These are phyloP conservation scores for Thelonectria blattea DNA, from an alignment of 2,329 filamentous ascomycete species.

Conservation along the genomic window DNA sequence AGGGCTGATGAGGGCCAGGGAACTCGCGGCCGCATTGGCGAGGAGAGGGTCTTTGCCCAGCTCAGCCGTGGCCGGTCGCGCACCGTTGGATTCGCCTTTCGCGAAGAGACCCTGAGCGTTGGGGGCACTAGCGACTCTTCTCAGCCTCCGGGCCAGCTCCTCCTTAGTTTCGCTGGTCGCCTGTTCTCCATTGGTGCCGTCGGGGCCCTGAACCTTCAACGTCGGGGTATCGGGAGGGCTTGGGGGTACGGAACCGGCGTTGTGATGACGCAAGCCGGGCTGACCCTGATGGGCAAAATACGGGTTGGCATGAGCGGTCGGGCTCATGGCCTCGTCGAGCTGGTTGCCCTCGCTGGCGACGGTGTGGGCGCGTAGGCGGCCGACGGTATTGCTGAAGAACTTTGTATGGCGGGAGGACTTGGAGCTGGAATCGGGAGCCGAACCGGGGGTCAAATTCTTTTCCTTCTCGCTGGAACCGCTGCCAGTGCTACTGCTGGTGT, in stretches of 20 bases:
- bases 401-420: conserved; percentile 83
- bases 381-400: conserved; percentile 85
- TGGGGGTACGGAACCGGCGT: conserved; percentile 89
- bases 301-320: conserved; percentile 92
- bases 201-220: conserved; percentile 73
- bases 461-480: conserved; percentile 47
- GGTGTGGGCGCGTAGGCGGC: conserved; percentile 86
- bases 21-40: conserved; percentile 53
- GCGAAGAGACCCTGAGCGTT: conserved; percentile 93
- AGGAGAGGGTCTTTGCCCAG: conserved; percentile 80
- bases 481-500: conserved; percentile 49
- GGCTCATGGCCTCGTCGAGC: conserved; percentile 86
- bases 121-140: conserved; percentile 92
- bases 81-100: conserved; percentile 58
- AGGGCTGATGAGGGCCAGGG: conserved; percentile 46
- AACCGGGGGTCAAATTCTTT: conserved; percentile 22
- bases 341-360: conserved; percentile 92
- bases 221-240: conserved; percentile 90
- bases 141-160: conserved; percentile 88
- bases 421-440: conserved; percentile 32
- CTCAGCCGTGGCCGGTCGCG: conserved; percentile 83
- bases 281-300: conserved; percentile 98
- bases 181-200: conserved; percentile 68
- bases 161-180: conserved; percentile 85
- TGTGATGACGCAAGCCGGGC: conserved; percentile 90